A percentile compares a stretch with the other conserved stretches of the same genome.
Conservation (phyloP, 176 grass and related monocot species). For the Olyra latifolia region DNA sequence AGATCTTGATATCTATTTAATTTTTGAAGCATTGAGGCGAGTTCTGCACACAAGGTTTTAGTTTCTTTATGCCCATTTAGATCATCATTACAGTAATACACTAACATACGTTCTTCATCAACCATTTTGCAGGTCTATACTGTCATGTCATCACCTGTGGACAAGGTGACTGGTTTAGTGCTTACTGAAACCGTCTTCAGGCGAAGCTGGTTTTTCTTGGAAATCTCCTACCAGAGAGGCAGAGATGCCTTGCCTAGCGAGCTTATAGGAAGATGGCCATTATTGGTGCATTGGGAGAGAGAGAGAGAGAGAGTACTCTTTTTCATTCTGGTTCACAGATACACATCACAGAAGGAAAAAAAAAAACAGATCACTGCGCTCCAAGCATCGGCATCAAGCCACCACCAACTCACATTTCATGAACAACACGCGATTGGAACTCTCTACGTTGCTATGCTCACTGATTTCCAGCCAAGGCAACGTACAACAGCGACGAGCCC, state of each 20-base stretch:
- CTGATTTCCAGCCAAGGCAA: not conserved
- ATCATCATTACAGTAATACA: not conserved
- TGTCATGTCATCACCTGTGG: not conserved
- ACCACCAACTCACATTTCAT: slow-evolving; percentile 8
- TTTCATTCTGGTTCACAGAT: slow-evolving; percentile 37
- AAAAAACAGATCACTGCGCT: not conserved
- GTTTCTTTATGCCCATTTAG: not conserved
- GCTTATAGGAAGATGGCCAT: not conserved
- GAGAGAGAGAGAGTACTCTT: not conserved
- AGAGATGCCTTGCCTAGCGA: not conserved
- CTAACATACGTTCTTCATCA: not conserved
- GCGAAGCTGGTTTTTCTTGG: not conserved
- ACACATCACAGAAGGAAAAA: slow-evolving; percentile 34
- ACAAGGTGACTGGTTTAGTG: not conserved
- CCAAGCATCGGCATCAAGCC: slow-evolving; percentile 26
- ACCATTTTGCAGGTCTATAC: not conserved
- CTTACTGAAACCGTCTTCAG: not conserved
- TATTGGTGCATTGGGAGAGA: not conserved
- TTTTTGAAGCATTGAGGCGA: not conserved
- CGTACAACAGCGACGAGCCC: not conserved
- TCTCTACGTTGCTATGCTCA: not conserved
- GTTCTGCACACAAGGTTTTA: slow-evolving; percentile 1
- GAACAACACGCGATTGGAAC: not conserved
- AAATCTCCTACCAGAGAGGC: not conserved
- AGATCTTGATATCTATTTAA: slow-evolving; percentile 29